Conservation (phyloP, 768 basidiomycete genomes). For the Hericium coralloides region DNA sequence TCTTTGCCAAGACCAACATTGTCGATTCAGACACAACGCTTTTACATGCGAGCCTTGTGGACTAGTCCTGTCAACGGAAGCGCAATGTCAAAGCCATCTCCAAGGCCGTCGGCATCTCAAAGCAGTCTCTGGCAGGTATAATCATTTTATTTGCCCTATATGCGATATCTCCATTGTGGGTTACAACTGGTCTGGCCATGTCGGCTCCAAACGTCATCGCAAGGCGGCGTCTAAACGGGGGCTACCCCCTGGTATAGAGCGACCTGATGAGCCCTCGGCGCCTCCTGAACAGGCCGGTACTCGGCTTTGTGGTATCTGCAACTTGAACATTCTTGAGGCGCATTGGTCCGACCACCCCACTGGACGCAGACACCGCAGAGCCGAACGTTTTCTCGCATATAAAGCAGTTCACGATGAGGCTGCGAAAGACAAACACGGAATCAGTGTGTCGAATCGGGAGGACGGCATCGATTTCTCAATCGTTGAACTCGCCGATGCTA, state of each 20-base stretch:
- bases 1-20: not conserved
- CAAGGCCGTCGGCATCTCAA: no score
- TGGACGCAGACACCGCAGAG: not conserved
- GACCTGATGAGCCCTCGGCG: not conserved
- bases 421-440: not conserved
- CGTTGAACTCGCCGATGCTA: not conserved
- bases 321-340: not conserved
- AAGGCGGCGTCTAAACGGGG: not conserved
- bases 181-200: not conserved
- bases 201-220: not conserved
- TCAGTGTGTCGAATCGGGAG: not conserved
- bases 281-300: not conserved
- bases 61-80: not conserved
- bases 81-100: not conserved
- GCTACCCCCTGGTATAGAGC: not conserved
- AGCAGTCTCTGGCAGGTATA: not conserved
- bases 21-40: not conserved
- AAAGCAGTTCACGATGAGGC: not conserved
- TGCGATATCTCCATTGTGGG: not conserved
- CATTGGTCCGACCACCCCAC: not conserved
- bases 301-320: not conserved
- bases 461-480: not conserved
- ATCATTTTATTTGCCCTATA: not conserved
- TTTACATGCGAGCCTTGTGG: not conserved
- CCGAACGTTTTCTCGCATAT: not conserved